Base-by-base conservation (phyloP, 2,329 filamentous ascomycete species). In the Drechmeria coniospora region DNA sequence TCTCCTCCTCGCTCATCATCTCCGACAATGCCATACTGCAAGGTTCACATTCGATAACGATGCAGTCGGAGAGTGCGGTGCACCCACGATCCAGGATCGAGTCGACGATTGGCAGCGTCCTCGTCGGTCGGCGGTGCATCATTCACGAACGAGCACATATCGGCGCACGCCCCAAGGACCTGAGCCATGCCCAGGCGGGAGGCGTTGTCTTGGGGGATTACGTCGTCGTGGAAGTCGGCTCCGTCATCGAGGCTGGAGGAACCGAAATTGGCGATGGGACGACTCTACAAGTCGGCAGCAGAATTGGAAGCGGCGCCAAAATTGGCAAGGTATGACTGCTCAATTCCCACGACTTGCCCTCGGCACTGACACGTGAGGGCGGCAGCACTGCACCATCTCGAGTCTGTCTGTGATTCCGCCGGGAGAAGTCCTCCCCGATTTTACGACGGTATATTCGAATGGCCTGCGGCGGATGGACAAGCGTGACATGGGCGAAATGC, bases 31-130 rank as follows among this genome's bases (percentile, higher is more conserved):
- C 73, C 8, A 55, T 68, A 12, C 56, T 79, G 12, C 70, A 61
- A 12, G 90, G 90, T 37, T 74, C 68, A 3, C 68, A 92, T 47
- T 75, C 73, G 2, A 81, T 98, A 36, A 76, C 72, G 24, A 73
- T 95, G 36, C 76, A 76, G 31, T 65, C 79, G 15, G 75, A 83
- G 44, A 76, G 73, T 4, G 69, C 94, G 6, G 57, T 98, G n/a
- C 87, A 95, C 44, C 86, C 90, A 1, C 80, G 86, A 26, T 71
- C 76, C 11, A 74, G 76, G 35, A 67, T 94, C 31, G 79, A 84
- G 43, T 78, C 87, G 7, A 73, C 74, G 32, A 65, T 77, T 28
- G 83, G 83, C 4, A 76, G 83, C 23, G 74, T 95, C 39, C 74
- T 74, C 16, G 69, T 92, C 33, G 84, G 86, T 15, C 74, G 81